A percentile compares a stretch with the other conserved stretches of the same genome.
phyloP scores from a whole-genome alignment of 83 land plant species.

The Thuja plicata region DNA sequence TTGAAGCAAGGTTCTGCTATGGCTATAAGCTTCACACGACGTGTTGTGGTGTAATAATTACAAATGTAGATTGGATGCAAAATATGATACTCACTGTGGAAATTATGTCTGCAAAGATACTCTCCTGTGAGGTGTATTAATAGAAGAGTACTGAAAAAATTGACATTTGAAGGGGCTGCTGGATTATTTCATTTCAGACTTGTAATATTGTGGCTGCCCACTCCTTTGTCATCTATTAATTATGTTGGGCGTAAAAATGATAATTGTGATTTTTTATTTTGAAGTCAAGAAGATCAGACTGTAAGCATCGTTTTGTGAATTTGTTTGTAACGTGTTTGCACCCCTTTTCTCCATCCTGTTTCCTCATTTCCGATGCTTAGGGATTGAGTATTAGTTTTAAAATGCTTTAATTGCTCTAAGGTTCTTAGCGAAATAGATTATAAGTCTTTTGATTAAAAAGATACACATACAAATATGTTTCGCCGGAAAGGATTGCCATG shows the following conservation, averaged over 20 bases:
- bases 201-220: background rate
- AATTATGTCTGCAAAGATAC: background rate
- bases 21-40: background rate
- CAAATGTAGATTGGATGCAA: background rate
- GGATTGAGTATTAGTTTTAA: too few species aligned
- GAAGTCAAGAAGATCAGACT: background rate
- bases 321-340: too few species aligned
- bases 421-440: too few species aligned
- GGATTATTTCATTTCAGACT: background rate
- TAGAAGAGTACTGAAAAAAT: background rate
- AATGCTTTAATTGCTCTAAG: too few species aligned
- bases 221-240: background rate
- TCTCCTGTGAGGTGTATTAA: background rate
- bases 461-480: too few species aligned
- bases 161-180: background rate
- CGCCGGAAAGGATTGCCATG: too few species aligned
- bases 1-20: background rate
- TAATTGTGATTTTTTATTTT: background rate
- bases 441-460: too few species aligned
- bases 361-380: too few species aligned
- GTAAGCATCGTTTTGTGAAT: background rate
- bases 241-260: background rate
- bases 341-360: too few species aligned
- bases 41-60: background rate
- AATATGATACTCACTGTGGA: background rate